Evolutionary conservation across 2,329 filamentous ascomycete species (phyloP), one percentile per base, ranked within the genome.

Genomic region (Exophiala alcalophila): DNA sequence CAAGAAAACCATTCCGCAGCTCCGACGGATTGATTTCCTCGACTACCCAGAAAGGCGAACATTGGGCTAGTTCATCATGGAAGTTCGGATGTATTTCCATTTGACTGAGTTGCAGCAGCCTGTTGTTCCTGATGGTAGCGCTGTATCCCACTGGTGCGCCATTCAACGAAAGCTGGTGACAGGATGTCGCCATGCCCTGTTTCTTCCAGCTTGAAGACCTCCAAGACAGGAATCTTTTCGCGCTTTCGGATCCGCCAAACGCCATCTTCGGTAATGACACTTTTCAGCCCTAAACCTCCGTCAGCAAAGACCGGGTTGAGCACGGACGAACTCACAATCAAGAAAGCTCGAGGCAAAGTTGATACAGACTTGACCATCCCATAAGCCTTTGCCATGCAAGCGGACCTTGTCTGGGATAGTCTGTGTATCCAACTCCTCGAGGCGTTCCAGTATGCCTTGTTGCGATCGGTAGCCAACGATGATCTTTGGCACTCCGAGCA

Each of bases 291-390:
- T 87, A 34, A 5, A 7, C 15, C 34, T 4, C 4, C 21, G 38
- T 51, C 39, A 52, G 35, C 19, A 18, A 28, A 3, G 25, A 11
- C 10, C 7, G n/a, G 10, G 23, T 14, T 20, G 10, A 11, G 15
- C n/a, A n/a, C 15, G 23, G 7, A 15, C 9, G 15, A 4, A 65
- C 81, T 65, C 64, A 88, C 86, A 94, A 5, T 83, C 81, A 11
- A 97, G 65, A 55, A 97, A 86, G 0, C 68, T 73, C 1, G 78
- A 80, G 1, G 88, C 81, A 66, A 96, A 96, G 56, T 94, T 95
- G 59, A 97, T 92, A 60, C 90, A 96, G 54, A 85, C 78, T 60
- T 96, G 91, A 12, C 87, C 91, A 66, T 97, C 86, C 92, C 92
- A 98, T 32, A 77, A 78, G 2, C 72, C 72, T 20, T 77, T 78